Evolutionary conservation across 768 basidiomycete species (phyloP), one percentile per base, ranked within the genome.

Genomic region (Sarcodon sp.): DNA sequence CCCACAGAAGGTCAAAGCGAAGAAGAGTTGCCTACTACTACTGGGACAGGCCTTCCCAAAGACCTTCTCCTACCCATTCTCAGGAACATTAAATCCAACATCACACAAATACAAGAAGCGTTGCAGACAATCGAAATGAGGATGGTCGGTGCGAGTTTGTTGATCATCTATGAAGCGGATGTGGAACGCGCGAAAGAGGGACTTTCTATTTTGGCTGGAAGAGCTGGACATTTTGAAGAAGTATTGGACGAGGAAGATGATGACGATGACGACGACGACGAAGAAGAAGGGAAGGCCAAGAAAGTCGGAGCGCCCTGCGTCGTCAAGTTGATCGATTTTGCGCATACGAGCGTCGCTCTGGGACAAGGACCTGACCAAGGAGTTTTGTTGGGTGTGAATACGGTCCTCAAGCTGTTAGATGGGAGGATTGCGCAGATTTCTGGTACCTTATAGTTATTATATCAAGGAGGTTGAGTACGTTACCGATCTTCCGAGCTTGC

Each of bases 271-370:
- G 64, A 63, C 6, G 56, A 57, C 13, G 51, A 51, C 15, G 51
- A 56, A 2, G 62, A 56, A 7, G 59, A 53, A 3, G 55, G 55
- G 4, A 58, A 48, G 2, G 56, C 52, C 7, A 62, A 56, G n/a
- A 63, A 57, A 12, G 57, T 49, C 47, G 72, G 68, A 33, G 70
- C 70, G 13, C 73, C 77, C 33, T 83, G 75, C 52, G 68, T 71
- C 11, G 70, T 96, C 51, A 83, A 82, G 54, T 66, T 96, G 53
- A 97, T 98, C 54, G 94, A 99, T 67, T 97, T 99, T 61, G 93
- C 92, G 6, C 94, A 98, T 62, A 84, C 91, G 2, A 67, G 73
- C 18, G 52, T 85, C 10, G 70, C 64, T 6, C 74, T 78, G 0
- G 88, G 84, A 0, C 56, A 77, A 55, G 93, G 92, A 4, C 79